These are phyloP conservation scores for Ambrosia hybrid DNA, from an alignment of 140 eudicot species.

Conservation along the genomic window DNA sequence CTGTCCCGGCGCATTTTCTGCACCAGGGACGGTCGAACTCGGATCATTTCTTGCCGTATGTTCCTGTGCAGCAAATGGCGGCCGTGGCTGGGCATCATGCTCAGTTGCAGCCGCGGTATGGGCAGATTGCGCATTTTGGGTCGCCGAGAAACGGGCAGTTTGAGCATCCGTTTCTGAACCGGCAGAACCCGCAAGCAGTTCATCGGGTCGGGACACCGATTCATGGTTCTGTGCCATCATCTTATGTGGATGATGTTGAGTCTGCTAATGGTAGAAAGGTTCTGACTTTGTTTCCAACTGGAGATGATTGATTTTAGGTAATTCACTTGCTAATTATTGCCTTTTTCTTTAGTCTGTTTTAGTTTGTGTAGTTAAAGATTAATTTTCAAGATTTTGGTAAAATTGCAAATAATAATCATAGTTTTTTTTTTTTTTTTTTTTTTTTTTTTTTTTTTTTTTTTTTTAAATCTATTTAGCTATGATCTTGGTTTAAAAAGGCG, in stretches of 20 bases:
- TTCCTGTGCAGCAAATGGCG: slow-evolving; percentile 61
- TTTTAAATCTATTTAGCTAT: no score
- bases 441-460: no score
- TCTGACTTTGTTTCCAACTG: slow-evolving; percentile 83
- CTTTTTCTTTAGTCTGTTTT: background rate
- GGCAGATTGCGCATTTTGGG: slow-evolving; percentile 70
- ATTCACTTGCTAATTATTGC: slow-evolving; percentile 8
- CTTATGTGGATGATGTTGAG: slow-evolving; percentile 81
- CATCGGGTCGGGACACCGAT: slow-evolving; percentile 60
- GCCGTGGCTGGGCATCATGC: slow-evolving; percentile 37
- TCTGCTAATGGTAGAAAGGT: slow-evolving; percentile 77
- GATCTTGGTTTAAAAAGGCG: no score
- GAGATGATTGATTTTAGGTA: slow-evolving; percentile 67
- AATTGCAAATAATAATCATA: background rate
- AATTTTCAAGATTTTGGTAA: slow-evolving; percentile 1
- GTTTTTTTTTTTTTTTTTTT: no score
- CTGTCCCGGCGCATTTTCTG: slow-evolving; percentile 91
- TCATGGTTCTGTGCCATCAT: slow-evolving; percentile 40
- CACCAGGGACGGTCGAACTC: slow-evolving; percentile 52
- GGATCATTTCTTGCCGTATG: slow-evolving; percentile 67
- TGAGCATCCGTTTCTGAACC: slow-evolving; percentile 57
- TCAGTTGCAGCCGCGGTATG: slow-evolving; percentile 53
- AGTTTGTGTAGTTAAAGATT: slow-evolving; percentile 7
- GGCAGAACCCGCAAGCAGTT: slow-evolving; percentile 54
- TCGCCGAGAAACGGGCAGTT: slow-evolving; percentile 73